Percentiles rank a stretch among this genome's conserved stretches.
phyloP scores from a whole-genome alignment of 1,284 basidiomycete species.

The Papiliotrema flavescens region DNA sequence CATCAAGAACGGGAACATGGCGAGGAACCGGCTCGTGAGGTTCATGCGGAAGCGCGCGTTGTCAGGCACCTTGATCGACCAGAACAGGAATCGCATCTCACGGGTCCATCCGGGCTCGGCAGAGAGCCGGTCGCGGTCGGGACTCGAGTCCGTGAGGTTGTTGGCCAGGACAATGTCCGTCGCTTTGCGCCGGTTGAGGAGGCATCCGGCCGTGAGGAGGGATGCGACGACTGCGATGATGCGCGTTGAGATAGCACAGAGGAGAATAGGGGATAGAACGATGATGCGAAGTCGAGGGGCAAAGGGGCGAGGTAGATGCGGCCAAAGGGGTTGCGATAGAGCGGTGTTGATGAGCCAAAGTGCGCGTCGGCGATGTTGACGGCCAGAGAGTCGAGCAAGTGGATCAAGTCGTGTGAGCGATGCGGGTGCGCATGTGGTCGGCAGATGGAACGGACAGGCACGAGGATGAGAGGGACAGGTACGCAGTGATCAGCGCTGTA shows the following conservation, averaged over 20 bases:
- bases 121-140: not conserved
- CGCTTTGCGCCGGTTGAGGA: conserved; percentile 26
- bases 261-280: no score
- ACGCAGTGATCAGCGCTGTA: not conserved
- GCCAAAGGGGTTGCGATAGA: not conserved
- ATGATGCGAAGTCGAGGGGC: no score
- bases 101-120: conserved; percentile 6
- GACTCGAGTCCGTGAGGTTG: conserved; percentile 2
- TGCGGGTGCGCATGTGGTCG: not conserved
- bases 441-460: not conserved
- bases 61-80: conserved; percentile 24
- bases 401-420: not conserved
- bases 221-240: conserved; percentile 26
- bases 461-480: not conserved
- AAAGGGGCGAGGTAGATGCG: not conserved
- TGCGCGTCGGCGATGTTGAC: not conserved
- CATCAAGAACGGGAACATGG: conserved; percentile 39
- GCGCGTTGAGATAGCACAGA: not conserved
- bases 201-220: conserved; percentile 31
- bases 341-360: no score
- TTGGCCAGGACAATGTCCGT: conserved; percentile 22
- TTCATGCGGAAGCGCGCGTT: conserved; percentile 27
- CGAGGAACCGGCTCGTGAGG: conserved; percentile 25
- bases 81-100: conserved; percentile 23
- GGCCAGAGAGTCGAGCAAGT: not conserved